Percentiles rank a stretch among this genome's conserved stretches.
phyloP scores from a whole-genome alignment of 176 grass and related monocot species.

The Oryza brachyantha region DNA sequence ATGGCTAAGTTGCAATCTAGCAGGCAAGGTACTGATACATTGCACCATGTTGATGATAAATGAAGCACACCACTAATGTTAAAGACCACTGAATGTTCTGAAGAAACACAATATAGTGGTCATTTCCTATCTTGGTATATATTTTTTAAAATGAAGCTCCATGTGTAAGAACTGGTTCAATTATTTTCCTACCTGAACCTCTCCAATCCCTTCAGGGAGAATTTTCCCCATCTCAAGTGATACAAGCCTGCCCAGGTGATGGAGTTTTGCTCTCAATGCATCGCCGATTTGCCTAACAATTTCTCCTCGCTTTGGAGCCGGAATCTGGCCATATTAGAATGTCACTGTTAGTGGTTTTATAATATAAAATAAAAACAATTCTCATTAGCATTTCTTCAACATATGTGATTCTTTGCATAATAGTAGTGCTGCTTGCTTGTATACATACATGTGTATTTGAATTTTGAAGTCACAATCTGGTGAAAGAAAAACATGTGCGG shows the following conservation, averaged over 20 bases:
- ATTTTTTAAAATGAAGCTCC: not conserved
- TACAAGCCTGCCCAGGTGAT: conserved; percentile 87
- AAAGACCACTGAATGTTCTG: not conserved
- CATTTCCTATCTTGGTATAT: not conserved
- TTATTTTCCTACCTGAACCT: conserved; percentile 83
- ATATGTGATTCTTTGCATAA: not conserved
- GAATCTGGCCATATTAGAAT: conserved; percentile 46
- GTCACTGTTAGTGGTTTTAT: not conserved
- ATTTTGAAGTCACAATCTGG: not conserved
- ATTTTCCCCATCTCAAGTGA: conserved; percentile 99
- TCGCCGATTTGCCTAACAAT: conserved; percentile 99
- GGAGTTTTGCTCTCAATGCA: conserved; percentile 78
- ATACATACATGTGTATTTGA: not conserved
- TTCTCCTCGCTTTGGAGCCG: conserved; percentile 92
- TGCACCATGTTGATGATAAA: not conserved
- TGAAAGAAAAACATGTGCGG: not conserved
- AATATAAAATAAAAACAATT: not conserved
- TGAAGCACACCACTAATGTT: not conserved
- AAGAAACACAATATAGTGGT: not conserved
- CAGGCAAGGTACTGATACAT: conserved; percentile 1
- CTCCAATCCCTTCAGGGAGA: conserved; percentile 97
- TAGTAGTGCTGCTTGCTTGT: not conserved
- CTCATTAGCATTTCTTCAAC: not conserved
- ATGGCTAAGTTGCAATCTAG: not conserved
- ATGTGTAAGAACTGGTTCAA: conserved; percentile 5